Evolutionary conservation across 1,139 yeast species (phyloP).

Genomic region (Williopsis jadinii): DNA sequence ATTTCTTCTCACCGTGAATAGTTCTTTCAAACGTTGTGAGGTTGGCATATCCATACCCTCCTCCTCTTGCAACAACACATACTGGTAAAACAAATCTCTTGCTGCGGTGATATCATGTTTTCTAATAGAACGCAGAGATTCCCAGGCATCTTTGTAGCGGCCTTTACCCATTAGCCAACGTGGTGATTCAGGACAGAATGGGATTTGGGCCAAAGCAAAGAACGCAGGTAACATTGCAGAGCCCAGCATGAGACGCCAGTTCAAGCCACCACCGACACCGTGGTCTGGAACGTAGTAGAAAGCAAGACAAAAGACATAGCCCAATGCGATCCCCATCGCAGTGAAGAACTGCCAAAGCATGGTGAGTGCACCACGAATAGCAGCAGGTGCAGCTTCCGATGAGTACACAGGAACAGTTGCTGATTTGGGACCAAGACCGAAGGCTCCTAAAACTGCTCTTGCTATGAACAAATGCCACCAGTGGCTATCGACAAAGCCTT

Average conservation of each 20-base stretch:
- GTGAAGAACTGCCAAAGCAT: constrained; percentile 91
- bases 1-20: constrained; percentile 68
- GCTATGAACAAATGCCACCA: constrained; percentile 79
- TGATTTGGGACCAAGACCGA: constrained; percentile 76
- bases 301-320: constrained; percentile 65
- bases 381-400: constrained; percentile 75
- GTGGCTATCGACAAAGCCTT: constrained; percentile 51
- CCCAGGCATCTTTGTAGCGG: constrained; percentile 50
- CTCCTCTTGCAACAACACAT: constrained; percentile 62
- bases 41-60: constrained; percentile 51
- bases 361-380: constrained; percentile 71
- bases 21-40: constrained; percentile 42
- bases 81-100: constrained; percentile 68
- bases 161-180: constrained; percentile 72
- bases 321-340: constrained; percentile 80
- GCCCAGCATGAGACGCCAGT: constrained; percentile 81
- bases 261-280: constrained; percentile 45
- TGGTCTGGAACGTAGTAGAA: constrained; percentile 40
- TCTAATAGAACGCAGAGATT: constrained; percentile 44
- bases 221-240: constrained; percentile 72
- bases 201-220: constrained; percentile 57
- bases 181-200: constrained; percentile 71
- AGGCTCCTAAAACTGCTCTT: constrained; percentile 56
- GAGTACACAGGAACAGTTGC: constrained; percentile 79
- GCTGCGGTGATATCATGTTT: constrained; percentile 56